Evolutionary conservation across 139 green algal genomes (phyloP).

Genomic region (Tetraselmis striata): DNA sequence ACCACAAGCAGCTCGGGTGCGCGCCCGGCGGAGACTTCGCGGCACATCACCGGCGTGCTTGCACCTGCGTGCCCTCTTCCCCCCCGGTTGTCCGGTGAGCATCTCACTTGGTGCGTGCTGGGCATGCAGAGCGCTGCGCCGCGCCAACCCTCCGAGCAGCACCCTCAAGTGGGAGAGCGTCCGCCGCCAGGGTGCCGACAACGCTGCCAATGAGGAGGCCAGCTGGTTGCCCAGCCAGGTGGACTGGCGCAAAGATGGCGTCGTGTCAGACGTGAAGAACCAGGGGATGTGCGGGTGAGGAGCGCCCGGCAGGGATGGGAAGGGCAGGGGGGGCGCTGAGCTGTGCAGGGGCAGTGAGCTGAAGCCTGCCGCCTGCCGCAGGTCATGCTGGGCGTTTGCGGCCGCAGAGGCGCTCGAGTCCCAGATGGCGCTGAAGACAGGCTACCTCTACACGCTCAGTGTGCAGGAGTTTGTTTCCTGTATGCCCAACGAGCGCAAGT

Average conservation of each 20-base stretch:
- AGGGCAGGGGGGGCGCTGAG: too few species aligned
- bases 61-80: too few species aligned
- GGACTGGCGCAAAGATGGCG: slow-evolving; percentile 10
- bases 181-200: background rate
- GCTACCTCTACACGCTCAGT: background rate
- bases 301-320: too few species aligned
- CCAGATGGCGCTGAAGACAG: background rate
- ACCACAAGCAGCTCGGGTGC: background rate
- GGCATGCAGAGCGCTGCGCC: background rate
- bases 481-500: background rate
- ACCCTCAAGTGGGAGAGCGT: background rate
- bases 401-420: slow-evolving; percentile 4
- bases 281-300: slow-evolving; percentile 13
- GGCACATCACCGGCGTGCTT: too few species aligned
- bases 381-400: slow-evolving; percentile 11
- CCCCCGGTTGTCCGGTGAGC: too few species aligned
- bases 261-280: slow-evolving; percentile 14
- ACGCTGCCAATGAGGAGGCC: too few species aligned
- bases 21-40: too few species aligned
- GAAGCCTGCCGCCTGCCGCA: too few species aligned
- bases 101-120: too few species aligned
- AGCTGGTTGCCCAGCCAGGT: background rate
- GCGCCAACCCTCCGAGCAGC: background rate
- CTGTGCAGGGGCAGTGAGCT: too few species aligned
- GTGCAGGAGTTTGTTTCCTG: background rate